These are phyloP conservation scores for Amaranthus hypochondriacus DNA, from an alignment of 148 eudicot genomes.

Conservation along the genomic window DNA sequence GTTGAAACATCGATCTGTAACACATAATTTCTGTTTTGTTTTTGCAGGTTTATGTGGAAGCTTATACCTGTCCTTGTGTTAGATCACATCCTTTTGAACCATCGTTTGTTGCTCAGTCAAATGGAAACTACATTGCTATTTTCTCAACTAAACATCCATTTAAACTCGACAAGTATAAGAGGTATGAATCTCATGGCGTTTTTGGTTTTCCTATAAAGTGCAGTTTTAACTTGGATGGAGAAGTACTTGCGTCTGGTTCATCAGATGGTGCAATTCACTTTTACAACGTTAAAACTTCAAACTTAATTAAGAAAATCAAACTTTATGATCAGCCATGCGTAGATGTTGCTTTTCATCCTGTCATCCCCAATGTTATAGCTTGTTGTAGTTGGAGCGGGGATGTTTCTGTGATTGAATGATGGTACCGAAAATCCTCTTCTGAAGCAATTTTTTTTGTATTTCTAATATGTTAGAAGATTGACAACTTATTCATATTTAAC, in stretches of 20 bases:
- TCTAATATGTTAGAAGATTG: background rate
- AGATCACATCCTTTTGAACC: slow-evolving; percentile 68
- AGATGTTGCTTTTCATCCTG: slow-evolving; percentile 69
- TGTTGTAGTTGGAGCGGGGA: slow-evolving; percentile 68
- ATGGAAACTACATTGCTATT: slow-evolving; percentile 87
- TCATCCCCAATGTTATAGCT: slow-evolving; percentile 56
- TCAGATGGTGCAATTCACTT: slow-evolving; percentile 67
- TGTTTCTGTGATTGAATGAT: slow-evolving; percentile 44
- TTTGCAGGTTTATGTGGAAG: slow-evolving; percentile 61
- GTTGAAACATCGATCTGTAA: background rate
- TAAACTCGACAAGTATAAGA: slow-evolving; percentile 72
- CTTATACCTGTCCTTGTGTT: slow-evolving; percentile 74
- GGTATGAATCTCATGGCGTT: slow-evolving; percentile 65
- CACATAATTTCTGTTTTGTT: background rate
- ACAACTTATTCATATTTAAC: too few relatives aligned
- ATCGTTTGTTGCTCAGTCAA: slow-evolving; percentile 75
- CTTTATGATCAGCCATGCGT: slow-evolving; percentile 59
- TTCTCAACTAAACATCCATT: slow-evolving; percentile 71
- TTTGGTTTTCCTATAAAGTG: slow-evolving; percentile 83
- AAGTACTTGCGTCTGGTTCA: slow-evolving; percentile 68
- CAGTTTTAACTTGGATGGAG: slow-evolving; percentile 61
- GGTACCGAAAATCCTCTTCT: background rate
- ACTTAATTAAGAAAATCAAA: slow-evolving; percentile 47
- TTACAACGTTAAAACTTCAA: slow-evolving; percentile 48
- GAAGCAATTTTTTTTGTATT: background rate